Evolutionary conservation across 2,329 filamentous ascomycete species (phyloP).

Genomic region (Aspergillus awamori): DNA sequence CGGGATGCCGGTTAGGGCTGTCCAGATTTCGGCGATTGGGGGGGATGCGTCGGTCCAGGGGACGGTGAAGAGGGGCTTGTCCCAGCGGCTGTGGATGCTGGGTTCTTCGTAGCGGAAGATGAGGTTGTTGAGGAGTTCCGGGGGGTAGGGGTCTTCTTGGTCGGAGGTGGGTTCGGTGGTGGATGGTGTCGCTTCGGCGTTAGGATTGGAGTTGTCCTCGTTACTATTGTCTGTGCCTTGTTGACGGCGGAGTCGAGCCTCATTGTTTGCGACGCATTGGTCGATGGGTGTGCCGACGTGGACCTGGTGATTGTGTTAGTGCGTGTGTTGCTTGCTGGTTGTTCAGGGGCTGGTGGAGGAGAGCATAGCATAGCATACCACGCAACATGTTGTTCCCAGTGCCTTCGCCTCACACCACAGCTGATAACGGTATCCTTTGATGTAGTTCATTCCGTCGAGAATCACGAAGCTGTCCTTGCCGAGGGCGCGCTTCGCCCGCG

Average conservation of each 20-base stretch:
- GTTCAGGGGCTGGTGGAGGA: background rate
- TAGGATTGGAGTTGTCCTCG: background rate
- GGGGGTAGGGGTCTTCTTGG: slow-evolving; percentile 50
- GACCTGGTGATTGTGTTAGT: slow-evolving; percentile 42
- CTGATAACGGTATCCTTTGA: slow-evolving; percentile 69
- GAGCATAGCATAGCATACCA: slow-evolving; percentile 47
- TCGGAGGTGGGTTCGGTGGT: slow-evolving; percentile 10
- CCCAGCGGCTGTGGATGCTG: slow-evolving; percentile 67
- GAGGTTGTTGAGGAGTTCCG: slow-evolving; percentile 64
- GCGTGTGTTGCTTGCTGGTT: background rate
- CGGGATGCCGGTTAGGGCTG: slow-evolving; percentile 51
- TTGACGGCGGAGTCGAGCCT: slow-evolving; percentile 35
- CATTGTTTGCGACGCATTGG: slow-evolving; percentile 59
- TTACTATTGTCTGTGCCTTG: slow-evolving; percentile 11
- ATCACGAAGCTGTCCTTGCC: slow-evolving; percentile 63
- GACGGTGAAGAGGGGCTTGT: slow-evolving; percentile 66
- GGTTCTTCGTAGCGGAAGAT: slow-evolving; percentile 69
- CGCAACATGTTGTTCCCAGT: slow-evolving; percentile 62
- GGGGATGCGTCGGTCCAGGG: slow-evolving; percentile 59
- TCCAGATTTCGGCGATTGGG: slow-evolving; percentile 63
- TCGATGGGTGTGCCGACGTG: slow-evolving; percentile 61
- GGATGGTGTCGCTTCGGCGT: slow-evolving; percentile 4
- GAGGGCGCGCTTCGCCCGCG: slow-evolving; percentile 62
- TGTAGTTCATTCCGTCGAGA: slow-evolving; percentile 68
- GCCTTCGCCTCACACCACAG: slow-evolving; percentile 69